Evolutionary conservation across 2,329 filamentous ascomycete species (phyloP).

Genomic region (Arthrobotrys iridis): DNA sequence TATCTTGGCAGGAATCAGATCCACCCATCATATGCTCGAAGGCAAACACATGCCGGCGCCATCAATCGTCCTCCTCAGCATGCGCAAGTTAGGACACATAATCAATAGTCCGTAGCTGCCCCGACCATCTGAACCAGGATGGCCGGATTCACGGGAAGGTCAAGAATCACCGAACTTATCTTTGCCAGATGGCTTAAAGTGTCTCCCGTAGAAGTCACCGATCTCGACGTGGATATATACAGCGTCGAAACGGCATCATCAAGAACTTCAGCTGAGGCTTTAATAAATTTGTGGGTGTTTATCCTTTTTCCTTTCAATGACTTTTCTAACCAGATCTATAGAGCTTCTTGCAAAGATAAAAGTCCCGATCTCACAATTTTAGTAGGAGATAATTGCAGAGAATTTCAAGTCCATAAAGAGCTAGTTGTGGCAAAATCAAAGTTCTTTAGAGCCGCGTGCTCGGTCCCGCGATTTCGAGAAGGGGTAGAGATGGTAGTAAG

Average conservation of each 20-base stretch:
- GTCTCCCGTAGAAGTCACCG: not conserved
- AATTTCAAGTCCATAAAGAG: slow-evolving; percentile 24
- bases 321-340: not conserved
- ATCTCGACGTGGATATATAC: not conserved
- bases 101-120: too few species aligned
- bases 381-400: slow-evolving; percentile 4
- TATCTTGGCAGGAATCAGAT: too few species aligned
- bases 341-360: not conserved
- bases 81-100: too few species aligned
- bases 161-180: not conserved
- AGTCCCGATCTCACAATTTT: slow-evolving; percentile 21
- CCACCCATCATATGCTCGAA: too few species aligned
- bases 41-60: too few species aligned
- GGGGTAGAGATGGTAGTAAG: slow-evolving; percentile 11
- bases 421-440: slow-evolving; percentile 24
- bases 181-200: not conserved
- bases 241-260: too few species aligned
- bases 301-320: not conserved
- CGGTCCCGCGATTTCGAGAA: slow-evolving; percentile 29
- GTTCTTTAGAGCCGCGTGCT: slow-evolving; percentile 42
- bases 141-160: not conserved
- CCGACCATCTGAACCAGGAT: not conserved
- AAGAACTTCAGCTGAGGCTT: too few species aligned
- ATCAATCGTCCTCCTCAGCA: too few species aligned
- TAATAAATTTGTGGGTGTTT: not conserved